phyloP scores from a whole-genome alignment of 1,139 yeast species.

The Hansenula lynferdii region DNA sequence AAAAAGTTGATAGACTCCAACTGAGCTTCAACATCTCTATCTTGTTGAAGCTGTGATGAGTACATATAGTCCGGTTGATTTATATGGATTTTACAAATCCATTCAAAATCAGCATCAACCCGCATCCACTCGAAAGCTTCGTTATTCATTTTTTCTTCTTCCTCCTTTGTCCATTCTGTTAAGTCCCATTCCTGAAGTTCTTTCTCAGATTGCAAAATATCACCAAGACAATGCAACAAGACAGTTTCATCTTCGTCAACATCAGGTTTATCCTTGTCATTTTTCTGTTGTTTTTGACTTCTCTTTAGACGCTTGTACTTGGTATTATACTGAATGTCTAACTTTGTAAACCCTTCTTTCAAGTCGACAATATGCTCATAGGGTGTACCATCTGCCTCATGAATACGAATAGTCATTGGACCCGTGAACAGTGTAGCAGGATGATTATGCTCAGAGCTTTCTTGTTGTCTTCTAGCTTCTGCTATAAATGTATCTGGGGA shows the following conservation, averaged over 20 bases:
- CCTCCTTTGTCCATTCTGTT: slow-evolving; percentile 67
- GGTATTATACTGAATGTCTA: slow-evolving; percentile 93
- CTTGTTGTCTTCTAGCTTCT: slow-evolving; percentile 29
- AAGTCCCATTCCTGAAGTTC: slow-evolving; percentile 73
- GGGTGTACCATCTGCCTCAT: slow-evolving; percentile 99
- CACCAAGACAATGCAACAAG: slow-evolving; percentile 66
- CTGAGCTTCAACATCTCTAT: slow-evolving; percentile 96
- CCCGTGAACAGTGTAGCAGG: slow-evolving; percentile 67
- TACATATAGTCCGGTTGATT: slow-evolving; percentile 96
- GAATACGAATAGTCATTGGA: slow-evolving; percentile 95
- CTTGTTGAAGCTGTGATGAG: slow-evolving; percentile 89
- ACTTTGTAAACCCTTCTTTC: slow-evolving; percentile 76
- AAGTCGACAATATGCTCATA: slow-evolving; percentile 95
- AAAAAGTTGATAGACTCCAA: slow-evolving; percentile 76
- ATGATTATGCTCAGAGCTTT: slow-evolving; percentile 7
- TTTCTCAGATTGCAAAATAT: slow-evolving; percentile 53
- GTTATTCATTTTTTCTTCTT: slow-evolving; percentile 61
- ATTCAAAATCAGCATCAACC: slow-evolving; percentile 94
- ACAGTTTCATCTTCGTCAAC: slow-evolving; percentile 36
- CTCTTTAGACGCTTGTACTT: slow-evolving; percentile 74
- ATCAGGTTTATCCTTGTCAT: slow-evolving; percentile 27
- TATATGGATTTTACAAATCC: slow-evolving; percentile 81
- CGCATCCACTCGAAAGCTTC: slow-evolving; percentile 98
- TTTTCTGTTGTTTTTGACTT: slow-evolving; percentile 45
- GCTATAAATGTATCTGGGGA: slow-evolving; percentile 32